Evolutionary conservation across 2,329 filamentous ascomycete genomes (phyloP).

Genomic region (Chrysosporium queenslandicum): DNA sequence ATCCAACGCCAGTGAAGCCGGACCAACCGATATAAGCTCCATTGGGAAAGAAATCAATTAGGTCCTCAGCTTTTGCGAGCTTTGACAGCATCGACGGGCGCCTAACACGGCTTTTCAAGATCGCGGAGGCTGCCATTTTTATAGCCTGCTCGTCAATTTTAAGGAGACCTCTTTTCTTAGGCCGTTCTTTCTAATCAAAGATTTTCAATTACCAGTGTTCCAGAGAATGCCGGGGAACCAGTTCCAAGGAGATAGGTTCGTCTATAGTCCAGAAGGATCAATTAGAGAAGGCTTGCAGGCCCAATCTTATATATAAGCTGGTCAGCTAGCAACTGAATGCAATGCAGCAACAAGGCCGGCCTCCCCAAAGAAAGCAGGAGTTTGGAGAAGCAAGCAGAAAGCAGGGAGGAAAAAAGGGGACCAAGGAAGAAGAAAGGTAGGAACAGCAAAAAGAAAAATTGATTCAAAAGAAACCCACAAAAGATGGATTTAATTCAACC

Average conservation of each 20-base stretch:
- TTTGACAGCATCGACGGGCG: conserved; percentile 71
- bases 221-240: background rate
- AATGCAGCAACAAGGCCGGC: too few species aligned
- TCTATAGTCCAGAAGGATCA: background rate
- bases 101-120: conserved; percentile 64
- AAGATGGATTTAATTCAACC: background rate
- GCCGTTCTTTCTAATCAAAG: background rate
- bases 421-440: background rate
- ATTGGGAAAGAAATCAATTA: conserved; percentile 72
- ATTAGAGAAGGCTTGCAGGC: background rate
- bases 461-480: background rate
- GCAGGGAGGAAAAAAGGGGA: background rate
- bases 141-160: background rate
- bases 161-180: background rate
- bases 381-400: too few species aligned
- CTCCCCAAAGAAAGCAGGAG: background rate
- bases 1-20: conserved; percentile 81
- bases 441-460: background rate
- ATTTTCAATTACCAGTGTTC: too few species aligned
- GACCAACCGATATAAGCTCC: conserved; percentile 84
- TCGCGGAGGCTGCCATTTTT: conserved; percentile 49
- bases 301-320: background rate
- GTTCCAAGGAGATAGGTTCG: background rate
- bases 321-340: background rate
- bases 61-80: conserved; percentile 66